These are phyloP conservation scores for Nothopassalora personata DNA, from an alignment of 2,329 filamentous ascomycete species.

Conservation along the genomic window DNA sequence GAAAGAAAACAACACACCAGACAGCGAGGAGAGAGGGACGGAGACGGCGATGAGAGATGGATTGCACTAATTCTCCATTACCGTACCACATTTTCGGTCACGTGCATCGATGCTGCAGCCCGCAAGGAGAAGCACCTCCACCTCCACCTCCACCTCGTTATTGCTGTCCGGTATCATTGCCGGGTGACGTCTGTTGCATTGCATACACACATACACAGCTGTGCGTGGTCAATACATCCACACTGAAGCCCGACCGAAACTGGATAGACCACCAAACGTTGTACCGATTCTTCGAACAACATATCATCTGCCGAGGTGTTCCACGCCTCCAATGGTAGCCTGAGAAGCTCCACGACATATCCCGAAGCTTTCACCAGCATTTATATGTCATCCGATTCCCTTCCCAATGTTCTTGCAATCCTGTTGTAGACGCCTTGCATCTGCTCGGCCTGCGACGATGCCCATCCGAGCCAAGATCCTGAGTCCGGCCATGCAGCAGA, in stretches of 20 bases:
- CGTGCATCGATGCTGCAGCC: neutral
- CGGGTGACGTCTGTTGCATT: neutral
- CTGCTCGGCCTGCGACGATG: conserved; percentile 53
- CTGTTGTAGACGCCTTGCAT: conserved; percentile 36
- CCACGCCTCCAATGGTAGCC: conserved; percentile 7
- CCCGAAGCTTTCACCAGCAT: neutral
- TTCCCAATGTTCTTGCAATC: conserved; percentile 44
- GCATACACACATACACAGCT: neutral
- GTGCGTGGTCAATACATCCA: neutral
- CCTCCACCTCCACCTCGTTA: neutral
- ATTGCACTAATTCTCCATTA: neutral
- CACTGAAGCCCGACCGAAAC: neutral
- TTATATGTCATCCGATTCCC: too few relatives aligned
- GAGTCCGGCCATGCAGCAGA: conserved; percentile 19
- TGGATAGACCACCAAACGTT: neutral
- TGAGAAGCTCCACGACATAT: conserved; percentile 8
- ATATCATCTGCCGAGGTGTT: neutral
- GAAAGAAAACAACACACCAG: conserved; percentile 5
- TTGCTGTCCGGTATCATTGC: neutral
- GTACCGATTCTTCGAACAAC: neutral
- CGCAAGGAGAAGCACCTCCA: neutral
- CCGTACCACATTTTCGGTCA: conserved; percentile 4
- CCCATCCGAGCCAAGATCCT: conserved; percentile 63
- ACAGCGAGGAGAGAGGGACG: neutral
- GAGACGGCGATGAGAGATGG: neutral